These are phyloP conservation scores for Colletotrichum lupini DNA, from an alignment of 2,329 filamentous ascomycete species.

Conservation along the genomic window DNA sequence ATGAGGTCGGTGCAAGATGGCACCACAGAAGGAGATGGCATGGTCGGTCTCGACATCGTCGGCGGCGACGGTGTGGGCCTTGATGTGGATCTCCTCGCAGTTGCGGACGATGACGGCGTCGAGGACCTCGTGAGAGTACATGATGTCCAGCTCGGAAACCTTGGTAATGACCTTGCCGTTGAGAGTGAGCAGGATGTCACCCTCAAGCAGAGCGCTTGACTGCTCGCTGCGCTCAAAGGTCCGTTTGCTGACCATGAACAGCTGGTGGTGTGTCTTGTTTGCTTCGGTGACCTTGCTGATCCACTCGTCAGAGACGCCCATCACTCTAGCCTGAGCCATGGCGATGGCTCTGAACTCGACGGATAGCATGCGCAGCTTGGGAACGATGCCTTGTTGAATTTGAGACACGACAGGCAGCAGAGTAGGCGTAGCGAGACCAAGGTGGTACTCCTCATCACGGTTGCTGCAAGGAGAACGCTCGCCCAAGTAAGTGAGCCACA, in stretches of 20 bases:
- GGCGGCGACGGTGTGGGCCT: conserved; percentile 86
- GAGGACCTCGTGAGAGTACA: conserved; percentile 89
- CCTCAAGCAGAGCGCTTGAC: conserved; percentile 77
- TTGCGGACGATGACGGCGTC: conserved; percentile 89
- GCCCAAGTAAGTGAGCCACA: conserved; percentile 97
- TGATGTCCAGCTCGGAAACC: conserved; percentile 92
- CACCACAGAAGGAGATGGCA: conserved; percentile 94
- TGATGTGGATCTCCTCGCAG: conserved; percentile 80
- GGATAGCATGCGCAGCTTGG: conserved; percentile 88
- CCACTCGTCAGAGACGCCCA: conserved; percentile 97
- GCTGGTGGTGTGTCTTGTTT: conserved; percentile 92
- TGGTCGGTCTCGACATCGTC: conserved; percentile 93
- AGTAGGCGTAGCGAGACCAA: conserved; percentile 89
- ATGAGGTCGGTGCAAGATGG: conserved; percentile 91
- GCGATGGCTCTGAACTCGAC: conserved; percentile 95
- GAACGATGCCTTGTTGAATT: conserved; percentile 82
- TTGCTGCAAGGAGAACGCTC: conserved; percentile 83
- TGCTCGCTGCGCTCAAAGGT: conserved; percentile 68
- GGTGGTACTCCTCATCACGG: conserved; percentile 95
- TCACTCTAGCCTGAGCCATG: conserved; percentile 96
- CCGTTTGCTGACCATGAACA: conserved; percentile 98
- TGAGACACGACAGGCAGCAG: conserved; percentile 89
- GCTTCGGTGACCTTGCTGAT: conserved; percentile 89
- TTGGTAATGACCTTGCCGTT: conserved; percentile 94
- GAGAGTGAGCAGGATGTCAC: conserved; percentile 90